phyloP scores from a whole-genome alignment of 371 early-diverging fungal species.

The Vittaforma corneae region DNA sequence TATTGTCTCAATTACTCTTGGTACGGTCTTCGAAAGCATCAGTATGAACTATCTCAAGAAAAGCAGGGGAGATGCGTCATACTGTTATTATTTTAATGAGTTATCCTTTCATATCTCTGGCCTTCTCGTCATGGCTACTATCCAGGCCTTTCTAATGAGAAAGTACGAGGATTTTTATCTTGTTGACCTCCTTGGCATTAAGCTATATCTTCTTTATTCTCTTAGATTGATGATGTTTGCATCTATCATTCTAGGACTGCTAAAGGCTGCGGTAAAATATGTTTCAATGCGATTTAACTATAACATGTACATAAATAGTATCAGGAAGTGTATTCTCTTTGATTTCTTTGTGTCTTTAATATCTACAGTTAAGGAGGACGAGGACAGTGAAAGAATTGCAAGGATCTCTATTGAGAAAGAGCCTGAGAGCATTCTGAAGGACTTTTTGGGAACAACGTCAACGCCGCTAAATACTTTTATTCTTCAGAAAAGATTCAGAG shows the following conservation, averaged over 20 bases:
- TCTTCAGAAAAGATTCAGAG: slow-evolving; percentile 34
- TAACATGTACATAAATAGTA: slow-evolving; percentile 50
- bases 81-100: slow-evolving; percentile 41
- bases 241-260: slow-evolving; percentile 13
- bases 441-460: neutral
- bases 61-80: slow-evolving; percentile 4
- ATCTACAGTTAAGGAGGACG: slow-evolving; percentile 12
- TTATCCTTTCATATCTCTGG: slow-evolving; percentile 33
- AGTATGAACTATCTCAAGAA: slow-evolving; percentile 21
- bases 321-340: slow-evolving; percentile 44
- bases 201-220: slow-evolving; percentile 12
- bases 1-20: neutral
- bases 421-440: slow-evolving; percentile 11
- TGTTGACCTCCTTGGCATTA: slow-evolving; percentile 19
- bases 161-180: slow-evolving; percentile 11
- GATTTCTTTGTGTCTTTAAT: slow-evolving; percentile 47
- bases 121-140: neutral
- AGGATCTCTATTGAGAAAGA: slow-evolving; percentile 11
- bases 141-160: neutral
- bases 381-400: slow-evolving; percentile 14
- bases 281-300: slow-evolving; percentile 56
- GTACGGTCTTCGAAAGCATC: neutral
- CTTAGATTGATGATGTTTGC: slow-evolving; percentile 4
- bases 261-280: slow-evolving; percentile 30
- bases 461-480: slow-evolving; percentile 16